Base-by-base conservation (phyloP, 805 yeast genomes). In the Cyberlindnera subsufficiens region DNA sequence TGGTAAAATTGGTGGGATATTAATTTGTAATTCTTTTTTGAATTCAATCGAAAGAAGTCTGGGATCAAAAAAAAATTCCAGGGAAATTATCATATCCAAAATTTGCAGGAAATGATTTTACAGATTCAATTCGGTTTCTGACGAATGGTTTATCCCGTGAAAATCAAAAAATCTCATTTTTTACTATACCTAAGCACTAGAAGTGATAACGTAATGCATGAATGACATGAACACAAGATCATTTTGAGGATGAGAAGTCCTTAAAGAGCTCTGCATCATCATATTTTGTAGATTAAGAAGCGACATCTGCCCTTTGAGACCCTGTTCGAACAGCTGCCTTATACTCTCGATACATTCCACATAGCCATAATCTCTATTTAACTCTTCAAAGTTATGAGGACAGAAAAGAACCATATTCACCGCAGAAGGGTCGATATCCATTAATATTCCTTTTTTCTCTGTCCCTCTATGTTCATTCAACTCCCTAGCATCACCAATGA, bases 271-370 rank as follows among this genome's bases (percentile, higher is more conserved):
- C 42, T 47, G 47, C 15, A 37, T 36, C 49, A 48, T 42, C 40
- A 47, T 46, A 22, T 52, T 52, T 32, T 50, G 54, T 37, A 50
- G 27, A 14, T 45, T 50, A 42, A 52, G 32, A 3, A 52, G 32
- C 5, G 42, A 33, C 17, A 47, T 37, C 4, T 36, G 22, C 3
- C 51, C 47, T 3, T 15, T 3, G 11, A 39, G 22, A 2, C 46
- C 44, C 8, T 6, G 16, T 19, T 31, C 40, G n/a, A 44, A 14
- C 8, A 47, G 31, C 18, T 11, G 19, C n/a, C 34, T 37, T 6
- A 37, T 38, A 17, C 29, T 25, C 2, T 38, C 39, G 14, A 49
- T 25, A 17, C 46, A 46, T 10, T 40, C 40, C 8, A 49, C 39
- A 17, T 40, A 40, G 1, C 38, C 37, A 15, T 22, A 17, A 27